Percentiles rank a stretch among this genome's conserved stretches.
phyloP scores from a whole-genome alignment of 805 yeast species.

The Metschnikowia reukaufii region DNA sequence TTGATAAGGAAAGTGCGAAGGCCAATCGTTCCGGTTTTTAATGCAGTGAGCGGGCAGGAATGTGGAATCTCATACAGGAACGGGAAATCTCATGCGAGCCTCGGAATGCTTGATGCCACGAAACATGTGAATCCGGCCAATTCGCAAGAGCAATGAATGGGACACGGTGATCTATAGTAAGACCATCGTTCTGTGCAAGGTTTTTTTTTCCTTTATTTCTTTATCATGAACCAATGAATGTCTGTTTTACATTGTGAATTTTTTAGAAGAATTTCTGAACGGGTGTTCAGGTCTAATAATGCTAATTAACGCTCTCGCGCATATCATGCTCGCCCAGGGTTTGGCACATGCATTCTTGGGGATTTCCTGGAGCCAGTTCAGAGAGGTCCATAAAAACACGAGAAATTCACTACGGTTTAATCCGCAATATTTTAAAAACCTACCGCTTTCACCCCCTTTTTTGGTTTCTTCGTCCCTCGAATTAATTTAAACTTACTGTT shows the following conservation, averaged over 20 bases:
- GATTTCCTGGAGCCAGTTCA: too few relatives aligned
- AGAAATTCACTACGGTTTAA: too few relatives aligned
- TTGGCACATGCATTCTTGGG: constrained; percentile 6
- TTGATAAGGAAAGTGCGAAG: not conserved
- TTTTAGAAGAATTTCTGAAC: too few relatives aligned
- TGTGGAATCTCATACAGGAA: constrained; percentile 5
- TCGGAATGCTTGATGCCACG: constrained; percentile 6
- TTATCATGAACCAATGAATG: too few relatives aligned
- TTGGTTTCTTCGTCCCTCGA: not conserved
- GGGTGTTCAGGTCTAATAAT: too few relatives aligned
- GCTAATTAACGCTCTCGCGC: too few relatives aligned
- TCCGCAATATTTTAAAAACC: too few relatives aligned
- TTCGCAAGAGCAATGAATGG: not conserved
- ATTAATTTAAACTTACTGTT: not conserved
- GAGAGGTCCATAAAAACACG: constrained; percentile 1
- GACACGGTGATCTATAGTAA: too few relatives aligned
- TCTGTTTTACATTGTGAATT: too few relatives aligned
- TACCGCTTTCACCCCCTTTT: not conserved
- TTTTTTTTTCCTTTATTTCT: too few relatives aligned
- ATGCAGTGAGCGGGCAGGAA: constrained; percentile 7
- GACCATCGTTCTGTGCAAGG: too few relatives aligned
- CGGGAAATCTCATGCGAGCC: constrained; percentile 4
- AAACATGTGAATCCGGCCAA: constrained; percentile 5
- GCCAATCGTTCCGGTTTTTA: not conserved
- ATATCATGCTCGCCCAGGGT: not conserved